Evolutionary conservation across 2,329 filamentous ascomycete species (phyloP).

Genomic region (Sporothrix pallida): DNA sequence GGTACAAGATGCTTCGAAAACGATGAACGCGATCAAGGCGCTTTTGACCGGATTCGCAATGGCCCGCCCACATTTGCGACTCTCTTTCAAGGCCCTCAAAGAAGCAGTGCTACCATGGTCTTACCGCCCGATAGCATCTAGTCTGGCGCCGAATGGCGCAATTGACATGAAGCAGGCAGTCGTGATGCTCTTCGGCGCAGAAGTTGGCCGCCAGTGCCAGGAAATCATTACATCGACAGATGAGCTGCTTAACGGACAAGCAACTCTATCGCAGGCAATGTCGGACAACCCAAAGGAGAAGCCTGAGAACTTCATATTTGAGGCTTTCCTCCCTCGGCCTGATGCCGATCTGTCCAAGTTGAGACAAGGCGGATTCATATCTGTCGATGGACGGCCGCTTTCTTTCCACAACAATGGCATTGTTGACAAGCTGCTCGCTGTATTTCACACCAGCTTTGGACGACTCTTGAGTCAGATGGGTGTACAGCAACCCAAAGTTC

Average conservation of each 20-base stretch:
- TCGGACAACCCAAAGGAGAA: constrained; percentile 28
- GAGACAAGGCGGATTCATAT: constrained; percentile 64
- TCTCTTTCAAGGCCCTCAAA: constrained; percentile 65
- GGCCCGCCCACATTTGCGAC: constrained; percentile 65
- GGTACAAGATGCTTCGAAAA: constrained; percentile 63
- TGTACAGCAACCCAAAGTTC: constrained; percentile 40
- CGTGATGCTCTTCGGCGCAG: constrained; percentile 66
- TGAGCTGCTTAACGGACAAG: constrained; percentile 23
- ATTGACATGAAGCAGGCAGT: constrained; percentile 61
- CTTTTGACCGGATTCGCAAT: constrained; percentile 70
- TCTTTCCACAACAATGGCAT: constrained; percentile 58
- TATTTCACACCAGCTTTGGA: constrained; percentile 59
- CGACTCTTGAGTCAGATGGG: constrained; percentile 38
- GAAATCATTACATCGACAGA: constrained; percentile 18
- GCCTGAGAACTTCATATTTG: constrained; percentile 51
- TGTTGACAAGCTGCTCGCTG: constrained; percentile 62
- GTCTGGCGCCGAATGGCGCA: too few relatives aligned
- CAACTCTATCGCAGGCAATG: constrained; percentile 9
- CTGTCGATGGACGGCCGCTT: constrained; percentile 71
- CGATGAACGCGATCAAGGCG: constrained; percentile 62
- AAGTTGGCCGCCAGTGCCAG: constrained; percentile 33
- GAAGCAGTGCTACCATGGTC: constrained; percentile 61
- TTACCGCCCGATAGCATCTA: constrained; percentile 55
- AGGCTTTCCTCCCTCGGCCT: constrained; percentile 63
- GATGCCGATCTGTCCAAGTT: constrained; percentile 53